Percentiles rank a stretch among this genome's conserved stretches.
Evolutionary conservation across 148 eudicot genomes (phyloP).

Genomic region (Vaccinium darrowii): DNA sequence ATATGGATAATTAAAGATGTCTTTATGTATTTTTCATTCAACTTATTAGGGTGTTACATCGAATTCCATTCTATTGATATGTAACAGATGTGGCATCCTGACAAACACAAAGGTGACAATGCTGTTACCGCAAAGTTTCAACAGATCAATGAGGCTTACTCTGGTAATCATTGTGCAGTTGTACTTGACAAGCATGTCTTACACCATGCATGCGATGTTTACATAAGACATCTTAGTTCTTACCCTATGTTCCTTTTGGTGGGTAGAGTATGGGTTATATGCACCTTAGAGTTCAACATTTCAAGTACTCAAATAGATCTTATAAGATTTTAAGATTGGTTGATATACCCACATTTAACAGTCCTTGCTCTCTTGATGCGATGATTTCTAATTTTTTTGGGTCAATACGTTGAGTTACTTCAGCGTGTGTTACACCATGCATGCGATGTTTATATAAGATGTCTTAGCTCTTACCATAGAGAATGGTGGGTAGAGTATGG

Average conservation of each 20-base stretch:
- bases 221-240: neutral
- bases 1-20: neutral
- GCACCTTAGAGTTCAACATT: neutral
- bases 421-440: neutral
- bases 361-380: neutral
- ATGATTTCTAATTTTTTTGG: neutral
- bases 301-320: neutral
- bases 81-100: slow-evolving; percentile 76
- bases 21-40: neutral
- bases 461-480: neutral
- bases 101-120: slow-evolving; percentile 56
- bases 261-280: neutral
- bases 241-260: slow-evolving; percentile 5
- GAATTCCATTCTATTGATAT: slow-evolving; percentile 11
- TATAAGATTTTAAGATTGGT: neutral
- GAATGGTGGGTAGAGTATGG: no score
- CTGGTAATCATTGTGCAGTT: slow-evolving; percentile 31
- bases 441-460: neutral
- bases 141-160: slow-evolving; percentile 64
- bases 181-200: slow-evolving; percentile 4
- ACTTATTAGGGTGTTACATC: neutral
- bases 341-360: neutral
- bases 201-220: neutral
- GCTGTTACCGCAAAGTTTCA: slow-evolving; percentile 56
- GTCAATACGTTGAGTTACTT: neutral